Evolutionary conservation across 2,329 filamentous ascomycete species (phyloP), one percentile per base, ranked within the genome.

Genomic region (Clarireedia homoeocarpa): DNA sequence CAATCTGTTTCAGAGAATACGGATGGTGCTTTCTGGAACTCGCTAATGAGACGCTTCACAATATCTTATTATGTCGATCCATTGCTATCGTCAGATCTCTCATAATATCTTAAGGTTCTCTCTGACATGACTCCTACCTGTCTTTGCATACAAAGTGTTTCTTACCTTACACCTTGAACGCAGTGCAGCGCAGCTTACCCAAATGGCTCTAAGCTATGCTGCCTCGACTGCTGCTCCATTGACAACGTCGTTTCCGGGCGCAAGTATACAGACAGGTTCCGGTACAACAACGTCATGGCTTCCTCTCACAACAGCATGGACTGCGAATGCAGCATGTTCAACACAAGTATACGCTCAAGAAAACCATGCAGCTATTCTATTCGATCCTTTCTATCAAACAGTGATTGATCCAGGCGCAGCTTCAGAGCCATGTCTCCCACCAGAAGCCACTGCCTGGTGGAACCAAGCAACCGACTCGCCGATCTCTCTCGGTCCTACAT

Each of bases 211-310:
- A 30, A 30, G 27, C 27, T 30, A 30, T 30, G 27, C 27, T 30
- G 27, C 27, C 27, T 30, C 27, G 27, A 30, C 27, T 30, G 27
- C 27, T 30, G 27, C 27, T 30, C 27, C 27, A 30, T 7, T 30
- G 27, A 30, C 27, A 3, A 30, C 27, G 7, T 30, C 27, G 9
- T 30, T 30, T 30, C 27, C 48, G 23, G 34, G 23, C 34, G 45
- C 30, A 26, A 27, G 20, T 30, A 14, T 50, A 9, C 20, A 44
- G 12, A 49, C 44, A 15, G 36, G 2, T 20, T 38, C 27, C 40
- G 38, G 46, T 7, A 49, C 36, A 12, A 30, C 24, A 14, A 55
- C 53, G 42, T 46, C 53, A 40, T 55, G 53, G 53, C 46, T 48
- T 30, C 52, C 52, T 27, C 9, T 50, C 15, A 23, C 9, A 36